Evolutionary conservation across 257 asterid species (phyloP).

Genomic region (Gardenia jasminoides): DNA sequence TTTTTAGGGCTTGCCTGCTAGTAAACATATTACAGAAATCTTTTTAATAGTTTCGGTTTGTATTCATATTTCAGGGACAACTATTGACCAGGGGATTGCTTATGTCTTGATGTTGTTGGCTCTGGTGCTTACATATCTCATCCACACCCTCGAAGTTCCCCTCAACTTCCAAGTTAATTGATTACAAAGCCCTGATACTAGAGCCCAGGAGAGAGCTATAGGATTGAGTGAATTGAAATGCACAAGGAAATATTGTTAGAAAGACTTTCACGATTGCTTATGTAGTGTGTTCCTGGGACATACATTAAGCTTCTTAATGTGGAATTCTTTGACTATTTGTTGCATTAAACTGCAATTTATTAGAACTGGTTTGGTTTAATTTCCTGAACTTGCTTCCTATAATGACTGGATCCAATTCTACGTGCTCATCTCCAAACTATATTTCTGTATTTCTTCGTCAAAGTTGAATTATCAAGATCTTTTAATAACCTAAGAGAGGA

Average conservation of each 20-base stretch:
- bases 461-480: not conserved
- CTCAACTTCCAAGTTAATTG: slow-evolving; percentile 30
- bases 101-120: slow-evolving; percentile 65
- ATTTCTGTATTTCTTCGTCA: not conserved
- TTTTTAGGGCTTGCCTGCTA: not conserved
- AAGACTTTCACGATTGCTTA: no score
- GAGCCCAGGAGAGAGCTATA: no score
- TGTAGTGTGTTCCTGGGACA: no score
- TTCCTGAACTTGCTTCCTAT: no score
- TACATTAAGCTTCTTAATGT: no score
- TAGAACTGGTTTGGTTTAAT: no score
- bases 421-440: not conserved
- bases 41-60: not conserved
- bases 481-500: not conserved
- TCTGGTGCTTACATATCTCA: slow-evolving; percentile 66
- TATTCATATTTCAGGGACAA: slow-evolving; percentile 46
- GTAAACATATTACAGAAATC: not conserved
- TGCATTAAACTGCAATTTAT: no score
- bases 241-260: no score
- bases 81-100: slow-evolving; percentile 77
- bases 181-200: not conserved
- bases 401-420: not conserved
- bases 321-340: no score
- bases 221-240: no score
- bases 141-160: slow-evolving; percentile 60